Evolutionary conservation across 2,329 filamentous ascomycete species (phyloP), one percentile per base, ranked within the genome.

Genomic region (Dothistroma septosporum): DNA sequence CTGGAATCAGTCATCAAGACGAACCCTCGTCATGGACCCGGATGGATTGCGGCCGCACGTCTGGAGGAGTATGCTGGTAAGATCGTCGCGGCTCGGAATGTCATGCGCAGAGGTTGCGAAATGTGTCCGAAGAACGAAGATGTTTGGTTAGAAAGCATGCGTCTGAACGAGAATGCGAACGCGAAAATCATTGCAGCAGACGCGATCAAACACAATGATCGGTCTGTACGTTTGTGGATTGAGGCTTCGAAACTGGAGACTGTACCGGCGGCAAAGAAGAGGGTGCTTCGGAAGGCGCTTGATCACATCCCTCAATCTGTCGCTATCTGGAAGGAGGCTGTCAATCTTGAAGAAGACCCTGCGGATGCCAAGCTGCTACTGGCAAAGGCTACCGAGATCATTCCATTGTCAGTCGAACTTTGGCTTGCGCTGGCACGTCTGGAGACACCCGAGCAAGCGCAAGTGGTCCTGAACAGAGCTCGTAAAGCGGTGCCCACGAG

Each of bases 1-100:
- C 80, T 99, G n/a, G 92, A 96, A 73, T 97, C 93, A 0, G 94
- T 97, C 52, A 95, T 96, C 74, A 95, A 94, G 77, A 97, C 93
- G 8, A 99, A 99, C 74, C 91, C 93, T 1, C 92, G 91, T 64
- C 95, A 97, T 72, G 92, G 90, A 0, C 90, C 94, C 10, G 94
- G 92, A 21, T 99, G 95, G 90, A 95, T 99, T 69, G 94, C 95
- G 4, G 90, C 94, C 3, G 92, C 93, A 16, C 86, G 94, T 70
- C 77, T 99, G 53, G 95, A 99, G 75, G 92, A 97, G 74, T 81
- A 95, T 63, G 94, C 94, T 2, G 93, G 93, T 49, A 96, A 95
- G 76, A 89, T 90, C 59, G 92, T 95, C 7, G 89, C 92, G 3
- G 94, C 94, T 12, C 86, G 93, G 59, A 94, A 89, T 69, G 84